Evolutionary conservation across 345 rosid genomes (phyloP).

Genomic region (Gynandropsis gynandra): DNA sequence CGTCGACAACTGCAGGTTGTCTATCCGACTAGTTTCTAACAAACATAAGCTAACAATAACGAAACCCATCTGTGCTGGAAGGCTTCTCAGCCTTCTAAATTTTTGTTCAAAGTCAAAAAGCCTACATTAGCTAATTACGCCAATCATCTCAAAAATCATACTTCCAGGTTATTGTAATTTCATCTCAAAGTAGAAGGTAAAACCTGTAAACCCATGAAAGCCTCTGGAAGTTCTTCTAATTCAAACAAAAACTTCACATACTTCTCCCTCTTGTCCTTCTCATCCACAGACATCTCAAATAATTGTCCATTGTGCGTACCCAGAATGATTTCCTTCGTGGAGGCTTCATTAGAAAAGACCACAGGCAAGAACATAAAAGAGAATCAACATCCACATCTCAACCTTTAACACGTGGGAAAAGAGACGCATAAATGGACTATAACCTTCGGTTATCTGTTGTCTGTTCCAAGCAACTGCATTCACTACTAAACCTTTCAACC

Average conservation of each 20-base stretch:
- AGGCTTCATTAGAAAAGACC: constrained; percentile 39
- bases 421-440: constrained; percentile 7
- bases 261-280: constrained; percentile 95
- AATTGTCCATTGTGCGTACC: constrained; percentile 94
- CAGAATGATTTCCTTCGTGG: constrained; percentile 87
- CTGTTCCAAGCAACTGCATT: constrained; percentile 95
- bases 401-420: constrained; percentile 1
- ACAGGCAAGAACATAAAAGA: constrained; percentile 11
- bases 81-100: no score
- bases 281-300: constrained; percentile 86
- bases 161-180: constrained; percentile 6
- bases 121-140: neutral
- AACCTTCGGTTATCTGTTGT: constrained; percentile 92
- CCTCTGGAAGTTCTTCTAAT: constrained; percentile 79
- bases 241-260: constrained; percentile 74
- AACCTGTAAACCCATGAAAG: constrained; percentile 94
- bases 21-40: no score
- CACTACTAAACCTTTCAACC: constrained; percentile 75
- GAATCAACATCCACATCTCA: constrained; percentile 13
- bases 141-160: neutral
- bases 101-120: no score
- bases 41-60: no score
- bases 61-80: no score
- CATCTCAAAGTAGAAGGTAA: neutral
- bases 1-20: no score